Evolutionary conservation across 1,284 basidiomycete genomes (phyloP).

Genomic region (Rhodotorula sp.): DNA sequence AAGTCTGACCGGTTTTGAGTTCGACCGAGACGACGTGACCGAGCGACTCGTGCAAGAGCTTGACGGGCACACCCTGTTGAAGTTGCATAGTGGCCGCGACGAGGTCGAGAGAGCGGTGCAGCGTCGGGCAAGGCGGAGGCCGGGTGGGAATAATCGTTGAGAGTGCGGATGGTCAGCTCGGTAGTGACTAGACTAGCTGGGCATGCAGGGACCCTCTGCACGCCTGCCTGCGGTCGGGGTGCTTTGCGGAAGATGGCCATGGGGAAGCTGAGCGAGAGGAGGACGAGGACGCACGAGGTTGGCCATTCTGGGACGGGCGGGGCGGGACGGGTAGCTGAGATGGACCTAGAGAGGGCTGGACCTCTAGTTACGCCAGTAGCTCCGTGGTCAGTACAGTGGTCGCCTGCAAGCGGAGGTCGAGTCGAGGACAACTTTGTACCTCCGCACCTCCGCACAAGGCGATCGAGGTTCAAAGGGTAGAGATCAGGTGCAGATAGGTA

Average conservation of each 20-base stretch:
- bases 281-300: neutral
- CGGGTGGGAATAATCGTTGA: neutral
- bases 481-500: too few species aligned
- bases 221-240: too few species aligned
- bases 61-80: neutral
- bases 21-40: conserved; percentile 97
- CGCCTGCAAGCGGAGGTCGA: neutral
- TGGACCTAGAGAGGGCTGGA: too few species aligned
- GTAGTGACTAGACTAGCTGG: too few species aligned
- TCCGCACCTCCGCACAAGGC: too few species aligned
- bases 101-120: neutral
- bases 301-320: neutral
- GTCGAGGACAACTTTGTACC: neutral
- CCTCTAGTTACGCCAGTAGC: too few species aligned
- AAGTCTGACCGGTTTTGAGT: conserved; percentile 94
- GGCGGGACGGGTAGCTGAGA: neutral
- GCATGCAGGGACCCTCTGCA: too few species aligned
- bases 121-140: neutral
- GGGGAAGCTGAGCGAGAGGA: neutral
- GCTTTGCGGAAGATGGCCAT: neutral
- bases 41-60: conserved; percentile 55
- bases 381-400: too few species aligned
- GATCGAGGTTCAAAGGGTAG: too few species aligned
- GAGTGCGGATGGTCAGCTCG: too few species aligned
- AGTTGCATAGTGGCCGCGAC: neutral